Conservation (phyloP, 371 early-diverging fungal genomes). For the Fennellomyces sp. region DNA sequence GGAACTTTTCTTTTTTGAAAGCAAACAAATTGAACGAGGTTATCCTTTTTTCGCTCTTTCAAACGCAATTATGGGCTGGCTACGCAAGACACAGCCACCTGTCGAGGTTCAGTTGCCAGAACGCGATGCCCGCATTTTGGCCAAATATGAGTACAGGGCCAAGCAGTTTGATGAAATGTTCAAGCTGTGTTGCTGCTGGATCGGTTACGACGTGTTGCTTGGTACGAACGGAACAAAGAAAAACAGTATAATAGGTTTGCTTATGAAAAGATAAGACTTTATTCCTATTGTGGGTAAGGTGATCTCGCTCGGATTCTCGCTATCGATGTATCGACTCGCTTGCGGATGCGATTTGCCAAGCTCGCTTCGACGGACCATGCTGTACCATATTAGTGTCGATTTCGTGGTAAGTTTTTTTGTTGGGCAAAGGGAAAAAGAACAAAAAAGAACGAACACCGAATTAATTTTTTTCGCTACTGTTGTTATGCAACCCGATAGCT, state of each 20-base stretch:
- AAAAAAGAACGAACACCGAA: not conserved
- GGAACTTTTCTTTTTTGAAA: not conserved
- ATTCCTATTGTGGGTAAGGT: constrained; percentile 53
- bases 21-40: not conserved
- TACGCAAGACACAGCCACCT: constrained; percentile 5
- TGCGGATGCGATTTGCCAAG: constrained; percentile 35
- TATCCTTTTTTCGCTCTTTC: not conserved
- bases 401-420: constrained; percentile 36
- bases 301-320: constrained; percentile 38
- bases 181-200: constrained; percentile 53
- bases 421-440: not conserved
- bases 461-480: not conserved
- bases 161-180: constrained; percentile 46
- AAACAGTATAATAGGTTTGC: no score
- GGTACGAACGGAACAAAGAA: constrained; percentile 33
- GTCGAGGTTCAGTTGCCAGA: constrained; percentile 31
- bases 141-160: constrained; percentile 38
- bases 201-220: constrained; percentile 46
- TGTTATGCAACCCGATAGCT: constrained; percentile 21
- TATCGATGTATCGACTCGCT: constrained; percentile 41
- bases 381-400: constrained; percentile 42
- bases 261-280: constrained; percentile 28
- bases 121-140: constrained; percentile 36
- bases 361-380: constrained; percentile 30
- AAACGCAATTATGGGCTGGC: not conserved